Percentiles rank a stretch among this genome's conserved stretches.
These are phyloP conservation scores for Macaranga tanarius DNA, from an alignment of 441 rosid genomes.

Conservation along the genomic window DNA sequence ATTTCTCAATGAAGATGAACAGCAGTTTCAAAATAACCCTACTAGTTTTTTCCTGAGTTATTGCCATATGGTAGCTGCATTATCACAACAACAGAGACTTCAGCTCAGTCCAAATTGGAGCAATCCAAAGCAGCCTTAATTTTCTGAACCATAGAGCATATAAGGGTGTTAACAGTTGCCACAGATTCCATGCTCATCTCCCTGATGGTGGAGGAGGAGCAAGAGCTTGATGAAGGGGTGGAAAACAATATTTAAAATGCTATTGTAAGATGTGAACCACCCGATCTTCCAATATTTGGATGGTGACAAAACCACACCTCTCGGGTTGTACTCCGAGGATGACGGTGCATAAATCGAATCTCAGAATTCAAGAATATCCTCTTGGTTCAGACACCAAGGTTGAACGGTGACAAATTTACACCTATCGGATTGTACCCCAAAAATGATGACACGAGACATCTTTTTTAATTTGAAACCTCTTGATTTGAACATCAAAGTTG, in stretches of 20 bases:
- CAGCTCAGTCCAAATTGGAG: conserved; percentile 28
- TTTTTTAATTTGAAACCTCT: too few species aligned
- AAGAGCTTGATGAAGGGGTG: conserved; percentile 5
- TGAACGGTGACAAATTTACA: too few species aligned
- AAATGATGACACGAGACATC: too few species aligned
- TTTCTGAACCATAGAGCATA: conserved; percentile 51
- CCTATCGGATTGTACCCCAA: too few species aligned
- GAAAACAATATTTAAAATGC: conserved; percentile 56
- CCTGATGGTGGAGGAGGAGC: conserved; percentile 9
- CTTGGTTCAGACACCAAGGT: too few species aligned
- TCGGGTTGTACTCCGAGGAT: too few species aligned
- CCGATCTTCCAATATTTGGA: background rate
- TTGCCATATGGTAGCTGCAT: background rate
- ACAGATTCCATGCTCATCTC: conserved; percentile 42
- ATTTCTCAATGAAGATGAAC: too few species aligned
- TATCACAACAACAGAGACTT: background rate
- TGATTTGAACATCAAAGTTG: too few species aligned
- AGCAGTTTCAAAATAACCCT: too few species aligned
- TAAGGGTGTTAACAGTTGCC: conserved; percentile 47
- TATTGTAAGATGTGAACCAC: conserved; percentile 48
- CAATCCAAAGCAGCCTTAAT: conserved; percentile 47
- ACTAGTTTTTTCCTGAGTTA: background rate
- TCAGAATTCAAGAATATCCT: too few species aligned
- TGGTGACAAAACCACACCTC: too few species aligned
- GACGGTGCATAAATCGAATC: too few species aligned